phyloP scores from a whole-genome alignment of 192 early-diverging fungal species.

The Rhizophagus clarus region DNA sequence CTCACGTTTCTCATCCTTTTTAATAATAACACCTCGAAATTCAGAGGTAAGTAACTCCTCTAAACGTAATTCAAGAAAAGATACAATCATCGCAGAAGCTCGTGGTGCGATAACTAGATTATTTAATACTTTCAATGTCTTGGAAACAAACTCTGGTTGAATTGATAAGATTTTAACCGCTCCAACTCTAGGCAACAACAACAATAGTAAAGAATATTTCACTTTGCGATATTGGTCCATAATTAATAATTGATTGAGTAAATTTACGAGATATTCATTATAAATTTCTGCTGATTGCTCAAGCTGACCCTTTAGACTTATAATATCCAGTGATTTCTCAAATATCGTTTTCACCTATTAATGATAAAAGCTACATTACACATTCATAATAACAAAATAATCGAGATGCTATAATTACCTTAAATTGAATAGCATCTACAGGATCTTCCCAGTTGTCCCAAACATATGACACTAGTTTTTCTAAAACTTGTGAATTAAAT shows the following conservation, averaged over 20 bases:
- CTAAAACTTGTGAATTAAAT: slow-evolving; percentile 40
- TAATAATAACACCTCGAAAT: neutral
- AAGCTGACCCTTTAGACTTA: slow-evolving; percentile 42
- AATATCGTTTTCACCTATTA: slow-evolving; percentile 63
- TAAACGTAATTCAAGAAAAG: slow-evolving; percentile 42
- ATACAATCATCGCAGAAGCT: slow-evolving; percentile 45
- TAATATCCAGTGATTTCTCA: slow-evolving; percentile 66
- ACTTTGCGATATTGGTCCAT: slow-evolving; percentile 81
- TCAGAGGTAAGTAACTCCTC: slow-evolving; percentile 9
- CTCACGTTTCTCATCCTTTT: slow-evolving; percentile 30
- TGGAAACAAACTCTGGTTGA: slow-evolving; percentile 63
- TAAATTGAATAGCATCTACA: slow-evolving; percentile 77
- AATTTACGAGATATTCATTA: slow-evolving; percentile 52
- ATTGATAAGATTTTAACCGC: slow-evolving; percentile 56
- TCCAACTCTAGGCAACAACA: slow-evolving; percentile 55
- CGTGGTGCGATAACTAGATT: slow-evolving; percentile 55
- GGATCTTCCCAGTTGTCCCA: slow-evolving; percentile 89
- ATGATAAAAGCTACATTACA: neutral
- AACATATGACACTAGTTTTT: slow-evolving; percentile 70
- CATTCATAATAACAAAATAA: too few relatives aligned
- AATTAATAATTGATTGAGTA: slow-evolving; percentile 69
- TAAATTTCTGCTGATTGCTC: slow-evolving; percentile 34
- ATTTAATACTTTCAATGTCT: slow-evolving; percentile 63
- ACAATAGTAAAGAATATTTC: slow-evolving; percentile 78
- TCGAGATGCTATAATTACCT: slow-evolving; percentile 37